Evolutionary conservation across 23 red algal genomes (phyloP).

Genomic region (Cyanidiococcus yangmingshanensis): DNA sequence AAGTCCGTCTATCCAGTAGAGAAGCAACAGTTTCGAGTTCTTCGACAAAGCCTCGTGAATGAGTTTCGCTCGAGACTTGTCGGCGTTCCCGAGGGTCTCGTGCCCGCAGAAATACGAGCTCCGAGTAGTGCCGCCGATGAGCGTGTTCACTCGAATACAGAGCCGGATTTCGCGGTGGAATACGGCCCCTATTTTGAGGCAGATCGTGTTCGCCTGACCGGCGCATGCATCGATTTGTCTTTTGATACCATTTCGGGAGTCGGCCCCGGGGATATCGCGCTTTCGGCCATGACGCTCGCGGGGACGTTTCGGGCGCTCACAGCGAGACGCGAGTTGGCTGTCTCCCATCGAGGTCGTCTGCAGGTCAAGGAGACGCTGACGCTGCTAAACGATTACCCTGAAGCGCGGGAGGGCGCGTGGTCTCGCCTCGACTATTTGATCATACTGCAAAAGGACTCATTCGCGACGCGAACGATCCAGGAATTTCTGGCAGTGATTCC

Average conservation of each 20-base stretch:
- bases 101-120: neutral
- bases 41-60: neutral
- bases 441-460: neutral
- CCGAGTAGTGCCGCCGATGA: neutral
- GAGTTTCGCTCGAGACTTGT: neutral
- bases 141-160: neutral
- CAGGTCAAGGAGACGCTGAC: constrained; percentile 4
- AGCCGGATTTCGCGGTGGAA: neutral
- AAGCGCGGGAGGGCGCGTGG: neutral
- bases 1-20: neutral
- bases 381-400: constrained; percentile 9
- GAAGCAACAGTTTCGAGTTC: neutral
- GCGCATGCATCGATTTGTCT: neutral
- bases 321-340: neutral
- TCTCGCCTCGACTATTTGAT: neutral
- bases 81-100: neutral
- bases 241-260: neutral
- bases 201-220: neutral
- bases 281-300: constrained; percentile 2
- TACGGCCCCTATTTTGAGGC: neutral
- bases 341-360: neutral
- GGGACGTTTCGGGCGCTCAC: constrained; percentile 7
- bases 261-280: neutral
- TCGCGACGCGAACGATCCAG: neutral
- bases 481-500: neutral